phyloP scores from a whole-genome alignment of 2,329 filamentous ascomycete genomes.

The Penicillium italicum region DNA sequence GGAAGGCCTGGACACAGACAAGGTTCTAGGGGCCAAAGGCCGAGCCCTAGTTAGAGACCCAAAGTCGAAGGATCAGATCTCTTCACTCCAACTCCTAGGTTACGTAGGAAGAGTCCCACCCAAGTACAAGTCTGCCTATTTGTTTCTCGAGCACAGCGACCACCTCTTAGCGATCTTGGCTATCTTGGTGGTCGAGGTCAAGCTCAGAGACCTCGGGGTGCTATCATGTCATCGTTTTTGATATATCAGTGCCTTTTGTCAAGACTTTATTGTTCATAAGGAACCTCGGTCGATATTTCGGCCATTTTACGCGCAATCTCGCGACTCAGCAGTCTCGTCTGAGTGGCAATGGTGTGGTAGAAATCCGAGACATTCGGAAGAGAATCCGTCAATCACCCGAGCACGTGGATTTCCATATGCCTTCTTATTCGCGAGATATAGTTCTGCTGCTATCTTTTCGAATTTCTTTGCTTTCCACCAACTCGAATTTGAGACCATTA shows the following conservation, averaged over 20 bases:
- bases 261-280: not conserved
- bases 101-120: conserved; percentile 17
- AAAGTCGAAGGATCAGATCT: too few species aligned
- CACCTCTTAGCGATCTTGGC: conserved; percentile 14
- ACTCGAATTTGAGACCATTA: not conserved
- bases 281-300: not conserved
- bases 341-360: not conserved
- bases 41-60: too few species aligned
- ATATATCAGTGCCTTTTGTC: not conserved
- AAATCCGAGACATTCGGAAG: too few species aligned
- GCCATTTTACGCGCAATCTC: not conserved
- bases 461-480: not conserved
- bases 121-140: conserved; percentile 17
- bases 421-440: not conserved
- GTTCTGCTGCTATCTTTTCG: not conserved
- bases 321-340: not conserved
- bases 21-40: too few species aligned
- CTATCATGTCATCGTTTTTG: not conserved
- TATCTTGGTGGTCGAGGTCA: not conserved
- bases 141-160: conserved; percentile 16
- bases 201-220: not conserved
- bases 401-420: not conserved
- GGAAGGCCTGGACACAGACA: too few species aligned
- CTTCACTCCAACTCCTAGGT: not conserved
- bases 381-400: not conserved